Percentiles rank a stretch among this genome's conserved stretches.
phyloP scores from a whole-genome alignment of 2,329 filamentous ascomycete genomes.

The Fulvia fulva region DNA sequence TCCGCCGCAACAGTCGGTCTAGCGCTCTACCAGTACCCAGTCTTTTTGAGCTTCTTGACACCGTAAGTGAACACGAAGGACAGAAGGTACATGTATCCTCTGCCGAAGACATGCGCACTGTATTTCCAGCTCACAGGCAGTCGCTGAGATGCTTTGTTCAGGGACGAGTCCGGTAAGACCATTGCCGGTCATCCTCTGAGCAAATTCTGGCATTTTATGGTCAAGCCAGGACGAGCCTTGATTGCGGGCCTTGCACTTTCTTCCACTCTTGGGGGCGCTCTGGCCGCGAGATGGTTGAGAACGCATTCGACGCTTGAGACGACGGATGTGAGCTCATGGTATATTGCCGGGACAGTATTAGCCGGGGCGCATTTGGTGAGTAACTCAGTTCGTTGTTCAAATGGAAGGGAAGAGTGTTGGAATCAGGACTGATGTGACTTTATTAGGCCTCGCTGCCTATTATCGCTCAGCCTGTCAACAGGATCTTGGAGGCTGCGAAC shows the following conservation, averaged over 20 bases:
- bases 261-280: conserved; percentile 19
- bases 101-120: too few species aligned
- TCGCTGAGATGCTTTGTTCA: too few species aligned
- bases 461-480: conserved; percentile 21
- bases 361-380: conserved; percentile 24
- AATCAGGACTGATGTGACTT: background rate
- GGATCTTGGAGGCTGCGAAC: conserved; percentile 18
- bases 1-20: conserved; percentile 30
- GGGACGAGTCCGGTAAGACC: conserved; percentile 6
- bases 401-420: background rate
- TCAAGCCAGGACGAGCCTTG: conserved; percentile 21
- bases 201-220: conserved; percentile 25
- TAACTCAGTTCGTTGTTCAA: background rate
- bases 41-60: conserved; percentile 26
- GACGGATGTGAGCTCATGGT: conserved; percentile 27
- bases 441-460: conserved; percentile 19
- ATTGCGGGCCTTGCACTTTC: conserved; percentile 19
- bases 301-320: conserved; percentile 26
- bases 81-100: too few species aligned
- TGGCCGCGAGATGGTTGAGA: conserved; percentile 25
- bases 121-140: too few species aligned
- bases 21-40: conserved; percentile 28
- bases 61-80: too few species aligned
- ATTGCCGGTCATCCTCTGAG: conserved; percentile 27
- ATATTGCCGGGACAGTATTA: conserved; percentile 26